A percentile compares a stretch with the other conserved stretches of the same genome.
phyloP scores from a whole-genome alignment of 2,329 filamentous ascomycete species.

The Aspergillus arachidicola region DNA sequence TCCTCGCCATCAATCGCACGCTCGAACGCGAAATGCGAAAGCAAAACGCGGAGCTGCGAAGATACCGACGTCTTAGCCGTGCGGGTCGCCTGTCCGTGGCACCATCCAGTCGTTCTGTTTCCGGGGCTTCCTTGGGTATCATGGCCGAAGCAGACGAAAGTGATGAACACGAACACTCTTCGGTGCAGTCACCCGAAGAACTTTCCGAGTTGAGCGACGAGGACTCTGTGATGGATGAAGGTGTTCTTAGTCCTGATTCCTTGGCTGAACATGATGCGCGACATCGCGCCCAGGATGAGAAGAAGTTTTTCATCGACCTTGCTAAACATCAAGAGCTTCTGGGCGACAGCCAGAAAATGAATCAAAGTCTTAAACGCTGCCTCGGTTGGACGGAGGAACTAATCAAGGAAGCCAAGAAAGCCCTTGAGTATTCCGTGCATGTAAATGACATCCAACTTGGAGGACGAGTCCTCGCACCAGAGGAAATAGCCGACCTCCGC shows the following conservation, averaged over 20 bases:
- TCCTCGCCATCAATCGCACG: slow-evolving; percentile 92
- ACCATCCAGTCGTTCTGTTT: slow-evolving; percentile 49
- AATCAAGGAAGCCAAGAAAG: slow-evolving; percentile 85
- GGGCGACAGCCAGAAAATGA: slow-evolving; percentile 90
- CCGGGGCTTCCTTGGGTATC: slow-evolving; percentile 48
- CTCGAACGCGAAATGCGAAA: slow-evolving; percentile 89
- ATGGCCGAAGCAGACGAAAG: slow-evolving; percentile 48
- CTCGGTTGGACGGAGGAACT: slow-evolving; percentile 87
- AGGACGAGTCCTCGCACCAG: slow-evolving; percentile 72
- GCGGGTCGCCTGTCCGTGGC: slow-evolving; percentile 71
- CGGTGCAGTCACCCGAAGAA: slow-evolving; percentile 34
- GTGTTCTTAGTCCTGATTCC: slow-evolving; percentile 37
- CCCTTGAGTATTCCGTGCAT: slow-evolving; percentile 78
- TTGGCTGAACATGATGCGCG: slow-evolving; percentile 45
- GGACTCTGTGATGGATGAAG: slow-evolving; percentile 41
- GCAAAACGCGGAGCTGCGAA: slow-evolving; percentile 82
- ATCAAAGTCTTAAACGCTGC: slow-evolving; percentile 88
- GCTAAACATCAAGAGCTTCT: slow-evolving; percentile 86
- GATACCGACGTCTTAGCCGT: slow-evolving; percentile 82
- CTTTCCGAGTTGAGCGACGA: slow-evolving; percentile 45
- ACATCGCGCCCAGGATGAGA: slow-evolving; percentile 75
- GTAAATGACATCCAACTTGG: slow-evolving; percentile 80
- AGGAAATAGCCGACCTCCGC: slow-evolving; percentile 56
- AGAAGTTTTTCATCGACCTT: slow-evolving; percentile 80
- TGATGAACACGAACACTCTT: slow-evolving; percentile 36